Conservation (phyloP, 2,329 filamentous ascomycete genomes). For the Byssothecium circinans region DNA sequence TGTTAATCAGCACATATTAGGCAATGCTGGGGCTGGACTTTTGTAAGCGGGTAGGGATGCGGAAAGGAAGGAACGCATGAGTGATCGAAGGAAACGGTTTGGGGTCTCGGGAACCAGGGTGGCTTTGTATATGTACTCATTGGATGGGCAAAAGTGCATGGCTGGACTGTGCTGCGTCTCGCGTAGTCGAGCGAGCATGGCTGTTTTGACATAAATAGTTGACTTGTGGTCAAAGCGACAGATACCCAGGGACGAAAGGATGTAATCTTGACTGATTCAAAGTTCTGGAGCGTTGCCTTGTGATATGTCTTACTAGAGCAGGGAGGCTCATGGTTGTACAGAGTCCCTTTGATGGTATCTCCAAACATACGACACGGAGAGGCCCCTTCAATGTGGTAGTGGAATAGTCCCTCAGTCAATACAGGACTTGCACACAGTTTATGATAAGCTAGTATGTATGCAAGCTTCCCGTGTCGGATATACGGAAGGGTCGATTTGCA, state of each 20-base stretch:
- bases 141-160: background rate
- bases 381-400: too few relatives aligned
- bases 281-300: background rate
- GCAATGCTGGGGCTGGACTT: constrained; percentile 33
- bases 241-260: constrained; percentile 10
- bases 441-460: too few relatives aligned
- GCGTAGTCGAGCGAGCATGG: background rate
- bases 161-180: background rate
- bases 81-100: background rate
- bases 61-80: background rate
- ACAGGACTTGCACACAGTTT: too few relatives aligned
- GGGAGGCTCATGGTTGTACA: too few relatives aligned
- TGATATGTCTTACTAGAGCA: background rate
- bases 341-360: too few relatives aligned
- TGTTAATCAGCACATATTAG: constrained; percentile 49
- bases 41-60: constrained; percentile 16
- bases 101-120: background rate
- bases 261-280: background rate
- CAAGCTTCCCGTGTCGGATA: too few relatives aligned
- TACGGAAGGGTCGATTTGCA: too few relatives aligned
- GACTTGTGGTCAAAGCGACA: constrained; percentile 1
- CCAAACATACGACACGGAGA: too few relatives aligned
- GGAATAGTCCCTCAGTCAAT: too few relatives aligned
- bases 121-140: background rate
- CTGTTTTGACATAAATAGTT: background rate